A percentile compares a stretch with the other conserved stretches of the same genome.
These are phyloP conservation scores for Fusarium nisikadoi DNA, from an alignment of 2,329 filamentous ascomycete genomes.

Conservation along the genomic window DNA sequence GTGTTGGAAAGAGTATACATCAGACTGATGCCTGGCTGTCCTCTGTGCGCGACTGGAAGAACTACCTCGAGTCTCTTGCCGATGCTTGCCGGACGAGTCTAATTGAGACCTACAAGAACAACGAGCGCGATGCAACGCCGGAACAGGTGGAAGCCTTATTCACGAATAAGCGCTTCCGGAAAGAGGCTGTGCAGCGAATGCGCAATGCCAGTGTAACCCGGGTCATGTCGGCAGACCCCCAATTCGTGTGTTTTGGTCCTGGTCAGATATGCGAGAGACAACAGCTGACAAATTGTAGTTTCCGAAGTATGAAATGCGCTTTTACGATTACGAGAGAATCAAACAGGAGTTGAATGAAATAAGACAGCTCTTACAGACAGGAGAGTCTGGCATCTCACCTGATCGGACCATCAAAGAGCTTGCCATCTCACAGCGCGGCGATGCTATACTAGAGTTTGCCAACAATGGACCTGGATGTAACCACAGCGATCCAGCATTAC, in stretches of 20 bases:
- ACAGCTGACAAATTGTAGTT: slow-evolving; percentile 46
- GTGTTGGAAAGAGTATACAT: slow-evolving; percentile 36
- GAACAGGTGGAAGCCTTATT: slow-evolving; percentile 58
- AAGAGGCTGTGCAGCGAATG: slow-evolving; percentile 57
- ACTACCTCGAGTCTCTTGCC: slow-evolving; percentile 54
- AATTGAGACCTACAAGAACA: slow-evolving; percentile 57
- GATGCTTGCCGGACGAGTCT: slow-evolving; percentile 56
- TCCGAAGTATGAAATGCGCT: slow-evolving; percentile 59
- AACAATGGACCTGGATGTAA: slow-evolving; percentile 51
- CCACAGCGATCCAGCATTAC: slow-evolving; percentile 52
- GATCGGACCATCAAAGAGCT: slow-evolving; percentile 55
- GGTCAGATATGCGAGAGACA: not conserved
- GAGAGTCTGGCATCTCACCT: slow-evolving; percentile 54
- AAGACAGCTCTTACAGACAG: slow-evolving; percentile 53
- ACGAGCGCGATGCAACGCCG: slow-evolving; percentile 56
- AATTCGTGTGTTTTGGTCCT: slow-evolving; percentile 50
- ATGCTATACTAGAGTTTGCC: slow-evolving; percentile 63
- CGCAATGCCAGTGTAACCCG: slow-evolving; percentile 57
- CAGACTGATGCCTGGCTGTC: slow-evolving; percentile 50
- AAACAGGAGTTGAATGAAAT: slow-evolving; percentile 55
- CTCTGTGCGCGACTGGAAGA: slow-evolving; percentile 58
- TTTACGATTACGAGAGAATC: slow-evolving; percentile 58
- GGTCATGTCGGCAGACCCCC: slow-evolving; percentile 56
- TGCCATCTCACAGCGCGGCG: slow-evolving; percentile 57
- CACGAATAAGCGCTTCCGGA: slow-evolving; percentile 54